Conservation (phyloP, 768 basidiomycete species). For the Megacollybia marginata region DNA sequence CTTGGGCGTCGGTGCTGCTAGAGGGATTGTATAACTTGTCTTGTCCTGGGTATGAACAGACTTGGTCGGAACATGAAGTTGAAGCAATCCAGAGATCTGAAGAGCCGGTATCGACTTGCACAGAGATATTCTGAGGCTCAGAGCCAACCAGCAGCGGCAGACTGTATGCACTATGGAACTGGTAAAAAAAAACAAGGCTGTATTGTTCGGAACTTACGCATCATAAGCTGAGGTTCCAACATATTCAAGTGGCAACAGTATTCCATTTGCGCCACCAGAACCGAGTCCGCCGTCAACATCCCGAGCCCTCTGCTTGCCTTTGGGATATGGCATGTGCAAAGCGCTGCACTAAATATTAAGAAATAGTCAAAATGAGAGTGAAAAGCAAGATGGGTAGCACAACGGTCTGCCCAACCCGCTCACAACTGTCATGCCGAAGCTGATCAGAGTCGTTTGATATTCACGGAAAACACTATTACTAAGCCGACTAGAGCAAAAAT, state of each 20-base stretch:
- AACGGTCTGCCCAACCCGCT: too few relatives aligned
- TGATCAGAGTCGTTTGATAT: too few relatives aligned
- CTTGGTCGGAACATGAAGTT: slow-evolving; percentile 46
- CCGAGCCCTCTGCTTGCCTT: not conserved
- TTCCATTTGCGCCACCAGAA: slow-evolving; percentile 40
- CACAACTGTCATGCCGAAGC: too few relatives aligned
- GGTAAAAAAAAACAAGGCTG: not conserved
- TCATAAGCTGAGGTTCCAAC: slow-evolving; percentile 45
- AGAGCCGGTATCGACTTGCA: slow-evolving; percentile 78
- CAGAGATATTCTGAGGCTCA: slow-evolving; percentile 37
- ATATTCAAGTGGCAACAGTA: slow-evolving; percentile 51
- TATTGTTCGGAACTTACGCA: slow-evolving; percentile 38
- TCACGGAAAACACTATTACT: too few relatives aligned
- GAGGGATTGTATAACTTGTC: slow-evolving; percentile 52
- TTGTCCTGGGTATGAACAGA: slow-evolving; percentile 34
- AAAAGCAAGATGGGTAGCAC: too few relatives aligned
- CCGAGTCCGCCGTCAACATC: slow-evolving; percentile 16
- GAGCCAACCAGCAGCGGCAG: slow-evolving; percentile 50
- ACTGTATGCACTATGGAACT: slow-evolving; percentile 50
- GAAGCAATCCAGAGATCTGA: slow-evolving; percentile 80
- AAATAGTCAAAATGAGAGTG: too few relatives aligned
- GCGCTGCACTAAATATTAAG: too few relatives aligned
- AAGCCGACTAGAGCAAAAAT: slow-evolving; percentile 35
- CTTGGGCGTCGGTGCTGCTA: slow-evolving; percentile 20
- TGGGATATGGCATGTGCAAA: not conserved